phyloP scores from a whole-genome alignment of 768 basidiomycete genomes.

The Mycena maculata region DNA sequence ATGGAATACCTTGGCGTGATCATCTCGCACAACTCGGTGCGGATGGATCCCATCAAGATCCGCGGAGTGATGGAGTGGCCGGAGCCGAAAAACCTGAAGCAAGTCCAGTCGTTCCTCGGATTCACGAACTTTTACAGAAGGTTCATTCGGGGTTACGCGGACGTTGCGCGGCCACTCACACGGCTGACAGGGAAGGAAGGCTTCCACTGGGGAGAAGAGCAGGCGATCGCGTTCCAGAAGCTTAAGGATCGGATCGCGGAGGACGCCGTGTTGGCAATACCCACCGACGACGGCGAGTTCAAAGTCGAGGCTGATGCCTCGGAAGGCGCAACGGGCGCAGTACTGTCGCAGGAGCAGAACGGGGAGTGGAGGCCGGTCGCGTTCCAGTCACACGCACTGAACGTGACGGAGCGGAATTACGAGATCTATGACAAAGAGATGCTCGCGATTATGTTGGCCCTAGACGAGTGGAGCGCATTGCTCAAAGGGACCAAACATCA shows the following conservation, averaged over 20 bases:
- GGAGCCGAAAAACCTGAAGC: not conserved
- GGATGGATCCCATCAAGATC: conserved; percentile 11
- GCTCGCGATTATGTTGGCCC: conserved; percentile 33
- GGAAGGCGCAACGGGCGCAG: conserved; percentile 5
- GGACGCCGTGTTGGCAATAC: not conserved
- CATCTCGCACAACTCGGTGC: not conserved
- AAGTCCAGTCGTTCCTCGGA: not conserved
- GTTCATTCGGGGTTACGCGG: not conserved
- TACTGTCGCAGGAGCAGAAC: conserved; percentile 8
- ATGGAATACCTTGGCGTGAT: conserved; percentile 29
- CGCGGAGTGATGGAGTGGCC: conserved; percentile 1
- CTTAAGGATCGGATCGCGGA: too few relatives aligned
- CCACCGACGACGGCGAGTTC: not conserved
- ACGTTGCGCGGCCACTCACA: not conserved
- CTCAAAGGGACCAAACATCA: conserved; percentile 26
- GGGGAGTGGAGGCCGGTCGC: conserved; percentile 22
- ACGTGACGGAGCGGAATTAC: conserved; percentile 27
- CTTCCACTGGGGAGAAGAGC: not conserved
- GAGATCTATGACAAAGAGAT: too few relatives aligned
- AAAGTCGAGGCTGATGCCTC: conserved; percentile 22
- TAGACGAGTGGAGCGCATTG: conserved; percentile 28
- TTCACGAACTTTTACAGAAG: not conserved
- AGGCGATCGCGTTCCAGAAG: not conserved
- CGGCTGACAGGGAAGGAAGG: conserved; percentile 9
- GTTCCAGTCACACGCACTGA: conserved; percentile 22